Evolutionary conservation across 2,329 filamentous ascomycete genomes (phyloP), one percentile per base, ranked within the genome.

Genomic region (Exophiala aquamarina): DNA sequence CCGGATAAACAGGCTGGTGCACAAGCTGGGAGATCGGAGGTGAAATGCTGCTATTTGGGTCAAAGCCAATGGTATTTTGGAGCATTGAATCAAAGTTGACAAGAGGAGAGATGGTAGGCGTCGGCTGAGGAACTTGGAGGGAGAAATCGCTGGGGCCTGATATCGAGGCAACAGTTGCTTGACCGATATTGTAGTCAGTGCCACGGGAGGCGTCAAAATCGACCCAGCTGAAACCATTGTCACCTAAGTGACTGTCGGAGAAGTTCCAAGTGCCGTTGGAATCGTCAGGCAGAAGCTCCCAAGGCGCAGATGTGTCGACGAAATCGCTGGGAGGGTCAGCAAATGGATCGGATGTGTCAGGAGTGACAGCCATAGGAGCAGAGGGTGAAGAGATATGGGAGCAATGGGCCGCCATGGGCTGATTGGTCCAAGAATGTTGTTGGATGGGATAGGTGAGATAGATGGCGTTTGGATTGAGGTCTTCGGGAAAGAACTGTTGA

Each of bases 361-460:
- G 49, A 3, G 52, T 41, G 11, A 44, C 32, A 3, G 38, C 18
- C 19, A 52, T 43, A 8, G 32, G 20, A 8, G 33, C 36, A 3
- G 52, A 11, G 3, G 52, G 52, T 15, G 52, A 55, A 4, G 44
- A 38, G 14, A 39, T 31, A 31, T 45, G 49, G 14, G 52, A 55
- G 32, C 52, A 55, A 23, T 55, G 52, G 15, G 52, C 43, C 18
- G 38, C 52, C 10, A 46, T 18, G 6, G 52, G 52, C 29, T 50
- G 49, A 20, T 52, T 55, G 2, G 49, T 55, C 50, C 50, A 53
- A 13, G 53, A 51, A 35, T 56, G 47, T 28, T 56, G 53, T 32
- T 52, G 46, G n/a, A 57, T 55, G 15, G 54, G 54, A 42, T 57
- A 57, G 34, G 49, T 47, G 31, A 57, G 41, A 32, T 55, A 55